A percentile compares a stretch with the other conserved stretches of the same genome.
These are phyloP conservation scores for Lactifluus subvellereus DNA, from an alignment of 768 basidiomycete genomes.

Conservation along the genomic window DNA sequence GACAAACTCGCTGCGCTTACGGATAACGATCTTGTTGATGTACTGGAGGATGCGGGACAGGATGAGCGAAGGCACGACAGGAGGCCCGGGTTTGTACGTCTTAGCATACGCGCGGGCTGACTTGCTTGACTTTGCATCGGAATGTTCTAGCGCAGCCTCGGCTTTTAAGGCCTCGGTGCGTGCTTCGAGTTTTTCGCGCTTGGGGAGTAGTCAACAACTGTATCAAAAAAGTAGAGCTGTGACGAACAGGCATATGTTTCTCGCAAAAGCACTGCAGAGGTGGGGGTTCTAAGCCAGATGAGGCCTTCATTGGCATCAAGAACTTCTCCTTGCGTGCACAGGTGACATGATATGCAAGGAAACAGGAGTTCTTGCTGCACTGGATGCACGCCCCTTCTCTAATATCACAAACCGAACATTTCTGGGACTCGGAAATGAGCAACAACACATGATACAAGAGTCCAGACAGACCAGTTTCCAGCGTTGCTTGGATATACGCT, in stretches of 20 bases:
- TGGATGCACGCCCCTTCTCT: slow-evolving; percentile 88
- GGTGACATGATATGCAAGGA: slow-evolving; percentile 89
- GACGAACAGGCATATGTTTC: slow-evolving; percentile 74
- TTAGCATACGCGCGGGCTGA: slow-evolving; percentile 88
- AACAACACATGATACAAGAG: background rate
- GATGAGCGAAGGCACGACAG: slow-evolving; percentile 82
- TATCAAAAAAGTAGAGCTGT: background rate
- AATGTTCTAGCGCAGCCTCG: slow-evolving; percentile 42
- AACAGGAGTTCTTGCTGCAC: slow-evolving; percentile 86
- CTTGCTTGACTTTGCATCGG: slow-evolving; percentile 52
- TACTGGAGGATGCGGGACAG: slow-evolving; percentile 76
- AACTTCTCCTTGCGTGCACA: slow-evolving; percentile 87
- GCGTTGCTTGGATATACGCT: slow-evolving; percentile 79
- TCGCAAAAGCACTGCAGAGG: slow-evolving; percentile 81
- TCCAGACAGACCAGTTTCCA: slow-evolving; percentile 82
- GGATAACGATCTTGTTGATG: slow-evolving; percentile 57
- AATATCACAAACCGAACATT: slow-evolving; percentile 58
- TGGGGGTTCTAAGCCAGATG: slow-evolving; percentile 66
- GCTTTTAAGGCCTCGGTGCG: slow-evolving; percentile 51
- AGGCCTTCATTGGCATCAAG: slow-evolving; percentile 80
- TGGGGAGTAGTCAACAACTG: background rate
- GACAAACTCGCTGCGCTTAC: slow-evolving; percentile 75
- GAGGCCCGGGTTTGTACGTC: slow-evolving; percentile 87
- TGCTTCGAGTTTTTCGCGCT: slow-evolving; percentile 67
- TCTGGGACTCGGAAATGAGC: slow-evolving; percentile 30